phyloP scores from a whole-genome alignment of 2,329 filamentous ascomycete species.

The Capronia epimyces region DNA sequence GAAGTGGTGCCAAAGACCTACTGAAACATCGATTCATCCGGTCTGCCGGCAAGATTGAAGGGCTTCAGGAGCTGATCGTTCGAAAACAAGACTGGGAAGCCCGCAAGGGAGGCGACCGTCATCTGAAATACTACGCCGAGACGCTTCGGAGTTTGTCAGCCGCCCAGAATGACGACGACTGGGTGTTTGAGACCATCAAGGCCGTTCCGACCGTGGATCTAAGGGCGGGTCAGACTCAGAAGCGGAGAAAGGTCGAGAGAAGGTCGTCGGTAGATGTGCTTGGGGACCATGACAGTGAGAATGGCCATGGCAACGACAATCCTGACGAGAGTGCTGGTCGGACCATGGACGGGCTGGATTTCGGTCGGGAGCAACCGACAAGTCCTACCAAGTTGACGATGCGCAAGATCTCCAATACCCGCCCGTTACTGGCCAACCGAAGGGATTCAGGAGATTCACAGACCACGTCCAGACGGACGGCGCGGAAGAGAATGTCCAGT shows the following conservation, averaged over 20 bases:
- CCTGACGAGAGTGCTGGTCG: no score
- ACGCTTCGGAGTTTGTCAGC: slow-evolving; percentile 67
- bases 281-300: slow-evolving; percentile 27
- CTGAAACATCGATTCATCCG: slow-evolving; percentile 84
- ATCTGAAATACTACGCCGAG: slow-evolving; percentile 87
- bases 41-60: slow-evolving; percentile 79
- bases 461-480: slow-evolving; percentile 31
- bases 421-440: slow-evolving; percentile 6
- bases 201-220: slow-evolving; percentile 56
- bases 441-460: slow-evolving; percentile 34
- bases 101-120: slow-evolving; percentile 61
- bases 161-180: slow-evolving; percentile 72
- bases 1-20: slow-evolving; percentile 80
- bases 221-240: slow-evolving; percentile 46
- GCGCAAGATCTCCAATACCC: slow-evolving; percentile 17
- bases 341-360: background rate
- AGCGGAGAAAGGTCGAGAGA: slow-evolving; percentile 41
- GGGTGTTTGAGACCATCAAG: slow-evolving; percentile 94
- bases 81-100: slow-evolving; percentile 78
- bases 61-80: slow-evolving; percentile 76
- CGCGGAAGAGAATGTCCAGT: slow-evolving; percentile 41
- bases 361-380: slow-evolving; percentile 29
- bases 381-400: slow-evolving; percentile 27
- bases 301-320: background rate
- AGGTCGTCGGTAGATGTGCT: slow-evolving; percentile 38